Evolutionary conservation across 192 early-diverging fungal species (phyloP).

Genomic region (Coemansia javaensis): DNA sequence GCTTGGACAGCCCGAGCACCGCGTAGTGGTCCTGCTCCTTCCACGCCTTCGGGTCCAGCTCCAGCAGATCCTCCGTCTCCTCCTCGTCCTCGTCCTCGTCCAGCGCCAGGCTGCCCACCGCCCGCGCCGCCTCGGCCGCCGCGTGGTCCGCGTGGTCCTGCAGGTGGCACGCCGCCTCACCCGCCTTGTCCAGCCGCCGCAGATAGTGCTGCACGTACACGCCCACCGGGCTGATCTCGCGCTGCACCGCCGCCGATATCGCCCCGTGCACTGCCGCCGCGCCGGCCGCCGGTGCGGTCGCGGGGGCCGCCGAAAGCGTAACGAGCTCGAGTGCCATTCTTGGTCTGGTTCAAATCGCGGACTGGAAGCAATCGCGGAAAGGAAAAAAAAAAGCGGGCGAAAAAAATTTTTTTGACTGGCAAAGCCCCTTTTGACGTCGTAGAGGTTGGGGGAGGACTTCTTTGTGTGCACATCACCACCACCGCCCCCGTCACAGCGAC

Average conservation of each 20-base stretch:
- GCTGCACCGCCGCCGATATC: constrained; percentile 19
- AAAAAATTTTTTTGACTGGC: no score
- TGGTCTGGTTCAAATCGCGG: background rate
- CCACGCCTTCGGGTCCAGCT: constrained; percentile 89
- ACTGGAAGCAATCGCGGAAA: background rate
- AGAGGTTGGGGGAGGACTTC: no score
- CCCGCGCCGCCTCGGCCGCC: constrained; percentile 35
- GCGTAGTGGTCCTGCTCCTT: constrained; percentile 97
- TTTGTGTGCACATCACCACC: no score
- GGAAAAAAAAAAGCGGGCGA: background rate
- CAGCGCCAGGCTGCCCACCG: constrained; percentile 38
- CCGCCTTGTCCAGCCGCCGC: constrained; percentile 23
- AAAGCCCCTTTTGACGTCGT: no score
- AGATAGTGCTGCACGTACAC: constrained; percentile 49
- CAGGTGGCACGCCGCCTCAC: constrained; percentile 25
- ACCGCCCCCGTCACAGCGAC: no score
- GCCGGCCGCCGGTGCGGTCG: constrained; percentile 20
- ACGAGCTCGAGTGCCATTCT: constrained; percentile 25
- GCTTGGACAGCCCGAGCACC: constrained; percentile 84
- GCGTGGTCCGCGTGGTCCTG: constrained; percentile 28
- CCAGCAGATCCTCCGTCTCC: constrained; percentile 69
- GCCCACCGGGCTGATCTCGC: constrained; percentile 33
- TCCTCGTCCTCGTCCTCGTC: constrained; percentile 79
- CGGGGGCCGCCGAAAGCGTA: constrained; percentile 23
- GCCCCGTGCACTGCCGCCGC: constrained; percentile 24